Evolutionary conservation across 2,329 filamentous ascomycete genomes (phyloP), one percentile per base, ranked within the genome.

Genomic region (Penicillium sp.): DNA sequence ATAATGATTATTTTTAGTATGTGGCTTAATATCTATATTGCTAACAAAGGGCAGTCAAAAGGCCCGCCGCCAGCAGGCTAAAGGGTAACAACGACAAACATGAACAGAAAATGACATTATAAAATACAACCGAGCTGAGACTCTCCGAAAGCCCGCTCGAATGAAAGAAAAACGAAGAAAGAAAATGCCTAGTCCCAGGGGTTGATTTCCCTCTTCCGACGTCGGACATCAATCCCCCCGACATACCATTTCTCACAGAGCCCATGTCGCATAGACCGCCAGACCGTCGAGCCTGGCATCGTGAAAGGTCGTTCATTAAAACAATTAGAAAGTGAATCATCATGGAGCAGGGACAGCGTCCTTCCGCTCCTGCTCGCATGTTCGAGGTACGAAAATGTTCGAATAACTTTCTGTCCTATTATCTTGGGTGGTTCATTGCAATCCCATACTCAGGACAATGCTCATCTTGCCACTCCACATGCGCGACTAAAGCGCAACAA

Each of bases 251-350:
- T 53, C 39, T 53, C 53, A 58, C 54, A 63, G 55, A 57, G 61
- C 52, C 57, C 59, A 60, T 65, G 58, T 53, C 58, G 52, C 63
- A 59, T 65, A 59, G 53, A 59, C 52, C 50, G 57, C 55, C 57
- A 62, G 57, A 58, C 55, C 24, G 47, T 52, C 54, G 44, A 53
- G 55, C 49, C 63, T 61, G 58, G 62, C 61, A 57, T 66, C 63
- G 61, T 66, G 62, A 66, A 61, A 57, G 62, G 60, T 67, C 64
- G 62, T 67, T 67, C 59, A 67, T 67, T 67, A 67, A 67, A 46
- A 63, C 56, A 57, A 45, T 53, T 67, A 67, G 63, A 66, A 55
- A 57, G 49, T 53, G 59, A 56, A 59, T 62, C 63, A 64, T 57
- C 62, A 50, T 48, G 53, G 49, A 58, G 59, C 56, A 64, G 55